phyloP scores from a whole-genome alignment of 257 asterid genomes.

The Rubia yunnanensis region DNA sequence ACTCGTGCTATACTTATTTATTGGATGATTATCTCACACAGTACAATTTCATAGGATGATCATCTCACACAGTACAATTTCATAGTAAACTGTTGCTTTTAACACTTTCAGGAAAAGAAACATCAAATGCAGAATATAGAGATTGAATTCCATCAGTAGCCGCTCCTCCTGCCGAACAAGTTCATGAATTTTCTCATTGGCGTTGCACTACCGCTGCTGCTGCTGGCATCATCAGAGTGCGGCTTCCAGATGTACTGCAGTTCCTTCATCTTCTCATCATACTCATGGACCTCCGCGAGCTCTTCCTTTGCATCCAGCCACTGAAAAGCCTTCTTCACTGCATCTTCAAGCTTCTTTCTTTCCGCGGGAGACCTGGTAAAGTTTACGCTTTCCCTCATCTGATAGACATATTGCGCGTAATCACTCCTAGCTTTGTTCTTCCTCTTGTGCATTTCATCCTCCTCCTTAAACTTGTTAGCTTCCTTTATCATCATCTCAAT shows the following conservation, averaged over 20 bases:
- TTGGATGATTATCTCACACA: background rate
- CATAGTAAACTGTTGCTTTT: too few species aligned
- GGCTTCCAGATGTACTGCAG: background rate
- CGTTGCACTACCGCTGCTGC: background rate
- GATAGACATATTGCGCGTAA: background rate
- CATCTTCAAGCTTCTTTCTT: background rate
- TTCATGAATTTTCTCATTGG: background rate
- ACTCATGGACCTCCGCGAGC: background rate
- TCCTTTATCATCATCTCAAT: conserved; percentile 1
- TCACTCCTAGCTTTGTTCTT: background rate
- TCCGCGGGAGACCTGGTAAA: background rate
- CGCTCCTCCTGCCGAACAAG: background rate
- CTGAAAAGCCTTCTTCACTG: background rate
- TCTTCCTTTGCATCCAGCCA: conserved; percentile 7
- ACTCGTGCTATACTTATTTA: background rate
- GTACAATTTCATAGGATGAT: background rate
- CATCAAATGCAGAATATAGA: background rate
- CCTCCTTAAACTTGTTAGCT: background rate
- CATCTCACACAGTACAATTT: background rate
- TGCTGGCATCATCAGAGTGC: background rate
- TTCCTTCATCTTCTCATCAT: conserved; percentile 2
- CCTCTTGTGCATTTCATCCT: background rate
- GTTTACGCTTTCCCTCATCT: background rate
- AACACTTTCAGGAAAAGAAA: background rate
- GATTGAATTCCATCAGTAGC: background rate